Evolutionary conservation across 148 eudicot genomes (phyloP).

Genomic region (Camellia granthamiana): DNA sequence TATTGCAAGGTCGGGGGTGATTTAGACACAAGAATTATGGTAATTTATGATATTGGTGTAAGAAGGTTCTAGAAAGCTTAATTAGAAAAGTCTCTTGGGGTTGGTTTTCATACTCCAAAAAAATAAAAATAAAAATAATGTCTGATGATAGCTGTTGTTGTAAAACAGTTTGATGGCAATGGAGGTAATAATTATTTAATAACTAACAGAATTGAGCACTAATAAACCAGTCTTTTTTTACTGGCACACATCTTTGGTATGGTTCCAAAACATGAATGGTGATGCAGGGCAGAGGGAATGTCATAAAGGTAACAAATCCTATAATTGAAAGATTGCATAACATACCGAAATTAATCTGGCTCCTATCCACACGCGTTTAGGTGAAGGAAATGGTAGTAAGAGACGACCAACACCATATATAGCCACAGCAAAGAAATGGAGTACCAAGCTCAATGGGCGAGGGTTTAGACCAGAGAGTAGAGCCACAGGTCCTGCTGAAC

Average conservation of each 20-base stretch:
- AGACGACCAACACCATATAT: conserved; percentile 71
- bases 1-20: not conserved
- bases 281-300: too few species aligned
- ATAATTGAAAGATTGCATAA: not conserved
- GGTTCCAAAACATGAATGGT: too few species aligned
- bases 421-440: conserved; percentile 79
- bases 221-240: too few species aligned
- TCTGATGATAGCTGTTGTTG: not conserved
- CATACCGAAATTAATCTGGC: conserved; percentile 52
- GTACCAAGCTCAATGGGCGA: conserved; percentile 60
- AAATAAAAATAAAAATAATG: too few species aligned
- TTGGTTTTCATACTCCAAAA: not conserved
- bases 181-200: too few species aligned
- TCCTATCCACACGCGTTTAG: conserved; percentile 57
- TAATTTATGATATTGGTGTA: too few species aligned
- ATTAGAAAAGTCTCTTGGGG: too few species aligned
- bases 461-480: conserved; percentile 76
- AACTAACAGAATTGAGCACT: too few species aligned
- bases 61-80: too few species aligned
- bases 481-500: conserved; percentile 56
- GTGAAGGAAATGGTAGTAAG: conserved; percentile 64
- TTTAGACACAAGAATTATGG: not conserved
- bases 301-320: too few species aligned
- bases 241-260: too few species aligned
- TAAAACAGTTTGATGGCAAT: not conserved